phyloP scores from a whole-genome alignment of 2,329 filamentous ascomycete species.

The Fonsecaea pugnacius region DNA sequence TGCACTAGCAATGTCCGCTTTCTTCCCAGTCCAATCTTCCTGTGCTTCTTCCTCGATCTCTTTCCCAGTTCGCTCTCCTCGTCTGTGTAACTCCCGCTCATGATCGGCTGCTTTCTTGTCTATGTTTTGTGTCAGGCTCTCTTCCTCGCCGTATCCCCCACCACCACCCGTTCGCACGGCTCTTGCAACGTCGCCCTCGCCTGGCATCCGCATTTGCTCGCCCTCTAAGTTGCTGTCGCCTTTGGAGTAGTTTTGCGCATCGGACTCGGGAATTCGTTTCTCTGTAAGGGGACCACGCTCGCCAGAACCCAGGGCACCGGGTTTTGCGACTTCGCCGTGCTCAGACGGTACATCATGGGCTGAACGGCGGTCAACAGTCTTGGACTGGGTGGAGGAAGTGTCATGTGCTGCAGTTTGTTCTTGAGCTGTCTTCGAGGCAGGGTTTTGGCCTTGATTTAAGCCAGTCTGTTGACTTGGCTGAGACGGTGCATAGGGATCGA shows the following conservation, averaged over 20 bases:
- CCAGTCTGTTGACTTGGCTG: conserved; percentile 39
- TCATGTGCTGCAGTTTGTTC: conserved; percentile 35
- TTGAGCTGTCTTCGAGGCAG: conserved; percentile 37
- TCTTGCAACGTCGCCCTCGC: conserved; percentile 40
- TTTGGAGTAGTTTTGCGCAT: conserved; percentile 28
- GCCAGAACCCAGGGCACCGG: conserved; percentile 36
- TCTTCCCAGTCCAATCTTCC: conserved; percentile 37
- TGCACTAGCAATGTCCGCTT: conserved; percentile 36
- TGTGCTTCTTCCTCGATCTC: conserved; percentile 32
- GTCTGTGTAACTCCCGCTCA: conserved; percentile 33
- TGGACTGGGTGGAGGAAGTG: conserved; percentile 27
- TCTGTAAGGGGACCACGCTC: conserved; percentile 33
- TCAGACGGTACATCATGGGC: conserved; percentile 36
- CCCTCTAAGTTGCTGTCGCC: conserved; percentile 38
- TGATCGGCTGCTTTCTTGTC: conserved; percentile 33
- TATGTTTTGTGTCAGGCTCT: conserved; percentile 32
- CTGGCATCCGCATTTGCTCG: conserved; percentile 41
- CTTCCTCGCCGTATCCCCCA: conserved; percentile 31
- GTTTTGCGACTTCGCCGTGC: conserved; percentile 35
- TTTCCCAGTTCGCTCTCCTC: conserved; percentile 31
- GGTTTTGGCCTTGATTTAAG: conserved; percentile 39
- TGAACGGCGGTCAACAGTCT: conserved; percentile 35
- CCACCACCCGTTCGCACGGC: conserved; percentile 35
- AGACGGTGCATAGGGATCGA: conserved; percentile 38
- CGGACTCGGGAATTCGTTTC: conserved; percentile 30